Percentiles rank a stretch among this genome's conserved stretches.
Evolutionary conservation across 306 rosid genomes (phyloP).

Genomic region (Cicer cuneatum): DNA sequence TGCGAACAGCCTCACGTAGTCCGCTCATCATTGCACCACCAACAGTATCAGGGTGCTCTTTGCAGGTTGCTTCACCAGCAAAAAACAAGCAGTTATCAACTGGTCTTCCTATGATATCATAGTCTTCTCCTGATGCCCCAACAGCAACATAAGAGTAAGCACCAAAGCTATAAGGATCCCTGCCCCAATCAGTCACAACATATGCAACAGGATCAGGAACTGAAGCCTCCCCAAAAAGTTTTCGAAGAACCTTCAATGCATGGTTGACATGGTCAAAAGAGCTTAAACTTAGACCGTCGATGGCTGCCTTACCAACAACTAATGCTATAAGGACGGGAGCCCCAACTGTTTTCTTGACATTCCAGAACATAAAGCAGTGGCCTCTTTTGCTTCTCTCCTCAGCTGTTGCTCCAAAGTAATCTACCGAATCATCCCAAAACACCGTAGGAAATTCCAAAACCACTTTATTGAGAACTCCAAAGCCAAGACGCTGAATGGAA

Average conservation of each 20-base stretch:
- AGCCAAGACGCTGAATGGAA: slow-evolving; percentile 91
- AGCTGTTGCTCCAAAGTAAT: slow-evolving; percentile 99
- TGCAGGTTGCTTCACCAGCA: slow-evolving; percentile 99
- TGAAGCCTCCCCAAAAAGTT: slow-evolving; percentile 84
- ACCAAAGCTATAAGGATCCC: slow-evolving; percentile 96
- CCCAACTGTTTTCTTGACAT: slow-evolving; percentile 90
- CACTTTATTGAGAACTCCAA: slow-evolving; percentile 96
- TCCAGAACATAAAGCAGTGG: slow-evolving; percentile 99
- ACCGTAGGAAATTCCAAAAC: slow-evolving; percentile 88
- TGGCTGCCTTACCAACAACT: slow-evolving; percentile 97
- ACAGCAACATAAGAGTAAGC: slow-evolving; percentile 95
- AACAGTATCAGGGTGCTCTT: slow-evolving; percentile 99
- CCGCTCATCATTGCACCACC: slow-evolving; percentile 99
- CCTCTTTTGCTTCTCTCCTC: slow-evolving; percentile 89
- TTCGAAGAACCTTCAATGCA: slow-evolving; percentile 90
- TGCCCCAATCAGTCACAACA: slow-evolving; percentile 99
- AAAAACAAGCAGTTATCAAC: slow-evolving; percentile 93
- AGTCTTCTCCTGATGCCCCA: slow-evolving; percentile 99
- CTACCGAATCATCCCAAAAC: slow-evolving; percentile 98
- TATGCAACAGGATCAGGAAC: slow-evolving; percentile 94
- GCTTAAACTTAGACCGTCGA: slow-evolving; percentile 75
- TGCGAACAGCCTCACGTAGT: slow-evolving; percentile 94
- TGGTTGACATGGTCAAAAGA: slow-evolving; percentile 81
- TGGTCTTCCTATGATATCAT: slow-evolving; percentile 89
- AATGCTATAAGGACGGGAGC: slow-evolving; percentile 99